Evolutionary conservation across 805 yeast genomes (phyloP).

Genomic region (Vanderwaltozyma tropicalis): DNA sequence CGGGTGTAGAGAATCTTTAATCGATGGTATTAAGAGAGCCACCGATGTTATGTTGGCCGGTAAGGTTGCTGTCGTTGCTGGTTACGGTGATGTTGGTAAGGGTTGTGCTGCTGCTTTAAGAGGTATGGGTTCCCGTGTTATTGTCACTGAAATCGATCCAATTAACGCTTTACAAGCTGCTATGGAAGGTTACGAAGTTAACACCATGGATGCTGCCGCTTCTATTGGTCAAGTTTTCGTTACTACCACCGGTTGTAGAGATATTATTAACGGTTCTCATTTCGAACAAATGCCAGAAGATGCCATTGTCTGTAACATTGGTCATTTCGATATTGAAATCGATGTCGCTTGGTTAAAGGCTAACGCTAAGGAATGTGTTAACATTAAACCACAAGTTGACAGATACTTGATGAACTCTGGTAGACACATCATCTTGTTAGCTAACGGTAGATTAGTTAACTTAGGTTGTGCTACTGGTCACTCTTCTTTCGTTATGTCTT

Average conservation of each 20-base stretch:
- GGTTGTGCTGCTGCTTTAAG: slow-evolving; percentile 98
- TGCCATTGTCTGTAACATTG: slow-evolving; percentile 98
- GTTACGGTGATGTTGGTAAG: slow-evolving; percentile 99
- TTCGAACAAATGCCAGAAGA: slow-evolving; percentile 94
- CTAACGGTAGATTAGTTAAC: slow-evolving; percentile 98
- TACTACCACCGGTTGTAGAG: slow-evolving; percentile 99
- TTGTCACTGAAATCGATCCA: slow-evolving; percentile 95
- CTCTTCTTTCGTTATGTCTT: slow-evolving; percentile 97
- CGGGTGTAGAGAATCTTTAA: slow-evolving; percentile 98
- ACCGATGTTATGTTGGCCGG: slow-evolving; percentile 99
- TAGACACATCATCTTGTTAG: slow-evolving; percentile 88
- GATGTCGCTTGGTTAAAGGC: slow-evolving; percentile 98
- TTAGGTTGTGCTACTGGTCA: slow-evolving; percentile 99
- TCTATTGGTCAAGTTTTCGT: slow-evolving; percentile 92
- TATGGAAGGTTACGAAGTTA: slow-evolving; percentile 95
- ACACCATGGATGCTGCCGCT: slow-evolving; percentile 90
- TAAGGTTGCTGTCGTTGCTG: slow-evolving; percentile 97
- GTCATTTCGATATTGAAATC: slow-evolving; percentile 97
- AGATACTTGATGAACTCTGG: slow-evolving; percentile 84
- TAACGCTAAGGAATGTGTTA: slow-evolving; percentile 83
- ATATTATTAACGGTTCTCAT: slow-evolving; percentile 83
- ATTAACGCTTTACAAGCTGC: slow-evolving; percentile 99
- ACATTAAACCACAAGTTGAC: slow-evolving; percentile 99
- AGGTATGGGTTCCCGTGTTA: slow-evolving; percentile 98
- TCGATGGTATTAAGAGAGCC: slow-evolving; percentile 99